phyloP scores from a whole-genome alignment of 805 yeast genomes.

The Monosporozyma aerobia region DNA sequence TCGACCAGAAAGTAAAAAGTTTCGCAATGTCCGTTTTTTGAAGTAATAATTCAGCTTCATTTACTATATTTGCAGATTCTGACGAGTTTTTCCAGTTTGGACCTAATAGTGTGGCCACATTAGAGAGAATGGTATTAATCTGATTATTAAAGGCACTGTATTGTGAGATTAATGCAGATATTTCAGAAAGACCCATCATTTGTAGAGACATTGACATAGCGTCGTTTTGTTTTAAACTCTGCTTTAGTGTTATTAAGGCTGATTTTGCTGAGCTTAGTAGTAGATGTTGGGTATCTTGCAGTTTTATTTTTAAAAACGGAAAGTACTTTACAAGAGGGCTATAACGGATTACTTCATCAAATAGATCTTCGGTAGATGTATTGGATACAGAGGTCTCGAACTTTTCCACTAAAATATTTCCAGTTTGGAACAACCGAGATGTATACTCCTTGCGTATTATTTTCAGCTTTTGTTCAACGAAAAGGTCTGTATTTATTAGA shows the following conservation, averaged over 20 bases:
- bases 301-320: constrained; percentile 47
- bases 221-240: constrained; percentile 20
- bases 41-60: constrained; percentile 39
- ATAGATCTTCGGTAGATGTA: constrained; percentile 39
- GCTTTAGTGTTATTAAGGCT: constrained; percentile 39
- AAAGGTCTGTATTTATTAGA: constrained; percentile 33
- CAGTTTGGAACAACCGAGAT: constrained; percentile 37
- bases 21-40: constrained; percentile 37
- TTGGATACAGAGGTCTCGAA: constrained; percentile 33
- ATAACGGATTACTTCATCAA: constrained; percentile 41
- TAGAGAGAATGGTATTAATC: constrained; percentile 33
- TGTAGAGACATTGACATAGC: constrained; percentile 7
- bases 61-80: constrained; percentile 56
- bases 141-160: constrained; percentile 41
- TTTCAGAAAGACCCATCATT: constrained; percentile 32
- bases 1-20: constrained; percentile 43
- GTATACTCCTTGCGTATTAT: constrained; percentile 35
- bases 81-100: constrained; percentile 51
- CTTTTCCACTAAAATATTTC: constrained; percentile 35
- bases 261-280: constrained; percentile 40
- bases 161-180: constrained; percentile 46
- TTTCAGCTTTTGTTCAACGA: constrained; percentile 27
- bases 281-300: constrained; percentile 49
- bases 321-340: constrained; percentile 38
- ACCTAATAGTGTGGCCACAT: constrained; percentile 48